Evolutionary conservation across 2,329 filamentous ascomycete species (phyloP), one percentile per base, ranked within the genome.

Genomic region (Verticillium nubilum): DNA sequence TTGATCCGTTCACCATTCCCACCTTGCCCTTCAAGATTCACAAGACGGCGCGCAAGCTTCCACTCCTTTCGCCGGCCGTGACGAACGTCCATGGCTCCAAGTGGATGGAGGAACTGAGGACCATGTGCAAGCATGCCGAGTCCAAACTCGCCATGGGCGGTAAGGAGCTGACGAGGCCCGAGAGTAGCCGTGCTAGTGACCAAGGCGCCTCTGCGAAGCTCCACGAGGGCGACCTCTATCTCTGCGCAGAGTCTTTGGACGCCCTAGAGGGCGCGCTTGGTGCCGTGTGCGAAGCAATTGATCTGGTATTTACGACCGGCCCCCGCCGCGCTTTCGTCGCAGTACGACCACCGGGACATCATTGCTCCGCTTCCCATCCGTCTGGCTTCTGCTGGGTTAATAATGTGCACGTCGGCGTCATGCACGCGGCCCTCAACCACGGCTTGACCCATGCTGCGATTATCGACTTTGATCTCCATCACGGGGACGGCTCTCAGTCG

Each of bases 301-400:
- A 99, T 73, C 80, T 86, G 0, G 88, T 98, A 3, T 95, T 98
- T 50, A 73, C 76, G 2, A 75, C 76, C 3, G 83, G 86, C 6
- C 87, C 89, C 25, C 86, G 83, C 53, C 86, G 92, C 59, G 92
- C 93, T 0, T 99, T 99, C 72, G 92, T 98, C 56, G 93, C 90
- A 28, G 90, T 98, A 56, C 87, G 95, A 31, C 95, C 95, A 4
- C 95, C 95, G 0, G 95, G 95, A 1, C 95, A 99, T 71, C 95
- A 99, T 70, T 99, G 95, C 74, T 97, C 94, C 2, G 86, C 91
- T 4, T 86, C 89, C 56, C 88, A 89, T 67, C 95, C 95, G 0
- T 97, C 94, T 2, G 95, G 95, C 0, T 99, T 99, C 71, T 99
- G 95, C 76, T 99, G 95, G 94, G 78, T 99, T 56, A 99, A 99